Base-by-base conservation (phyloP, 768 basidiomycete genomes). In the Russula lepida region DNA sequence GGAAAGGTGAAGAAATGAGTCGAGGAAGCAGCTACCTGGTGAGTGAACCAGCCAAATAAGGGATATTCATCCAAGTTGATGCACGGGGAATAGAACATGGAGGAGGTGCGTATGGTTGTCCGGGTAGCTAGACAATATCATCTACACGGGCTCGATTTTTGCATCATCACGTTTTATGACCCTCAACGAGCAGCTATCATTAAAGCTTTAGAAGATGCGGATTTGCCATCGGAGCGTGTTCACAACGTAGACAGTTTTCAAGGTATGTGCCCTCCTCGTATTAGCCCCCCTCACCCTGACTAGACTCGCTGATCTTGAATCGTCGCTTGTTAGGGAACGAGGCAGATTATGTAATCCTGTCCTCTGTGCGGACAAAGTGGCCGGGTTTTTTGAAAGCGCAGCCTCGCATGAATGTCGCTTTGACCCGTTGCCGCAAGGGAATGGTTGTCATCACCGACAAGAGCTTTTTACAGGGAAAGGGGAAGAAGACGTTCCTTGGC, bases 121-220 rank as follows among this genome's bases (percentile, higher is more conserved):
- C 33, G 54, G 28, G n/a, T 55, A 6, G 53, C 59, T 35, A 39
- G 2, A 57, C 58, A 17, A 54, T 59, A 55, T 60, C 50, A 30
- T 3, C 4, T 41, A 35, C 41, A 5, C 19, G 8, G 19, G 4
- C 55, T 55, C 27, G 23, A 78, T 0, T 81, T 79, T 54, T 76
- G 77, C 50, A 65, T 83, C 55, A 80, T 83, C 48, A 81, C 81
- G 2, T 81, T 79, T 0, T 83, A 83, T 58, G 81, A 83, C 60
- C 77, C 77, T 0, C 82, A 83, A 68, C 68, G 81, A 21, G 75
- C 76, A 0, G 73, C 70, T 3, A 77, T 82, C 27, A 71, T 77
- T 56, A 66, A 60, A 23, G 62, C 59, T 6, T 68, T 82, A 28
- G 73, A 77, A 51, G 60, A 43, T 4, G 72, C 68, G 47, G 63